Conservation (phyloP, 2,329 filamentous ascomycete species). For the Pyricularia grisea region DNA sequence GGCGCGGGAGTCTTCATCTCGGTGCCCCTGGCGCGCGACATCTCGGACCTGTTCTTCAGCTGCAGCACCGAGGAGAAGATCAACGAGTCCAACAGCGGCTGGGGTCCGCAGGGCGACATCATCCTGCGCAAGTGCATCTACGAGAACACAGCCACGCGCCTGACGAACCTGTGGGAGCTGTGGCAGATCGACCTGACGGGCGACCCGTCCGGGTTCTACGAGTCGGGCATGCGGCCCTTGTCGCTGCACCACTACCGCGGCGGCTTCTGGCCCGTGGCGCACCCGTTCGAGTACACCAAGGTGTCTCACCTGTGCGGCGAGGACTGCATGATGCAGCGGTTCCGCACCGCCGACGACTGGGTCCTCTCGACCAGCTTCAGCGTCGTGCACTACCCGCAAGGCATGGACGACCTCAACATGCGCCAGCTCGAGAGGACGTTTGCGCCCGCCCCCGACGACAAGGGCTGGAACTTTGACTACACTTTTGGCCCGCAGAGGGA, state of each 20-base stretch:
- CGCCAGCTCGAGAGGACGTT: conserved; percentile 23
- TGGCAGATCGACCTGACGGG: conserved; percentile 53
- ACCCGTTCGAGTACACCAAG: conserved; percentile 46
- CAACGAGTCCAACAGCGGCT: conserved; percentile 44
- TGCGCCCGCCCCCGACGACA: conserved; percentile 16
- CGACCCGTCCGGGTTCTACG: conserved; percentile 55
- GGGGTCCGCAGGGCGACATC: conserved; percentile 52
- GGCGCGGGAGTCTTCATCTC: conserved; percentile 56
- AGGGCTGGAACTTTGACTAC: conserved; percentile 23
- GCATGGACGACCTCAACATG: conserved; percentile 26
- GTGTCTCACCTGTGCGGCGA: conserved; percentile 50
- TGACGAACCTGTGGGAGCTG: conserved; percentile 46
- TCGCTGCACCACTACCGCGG: conserved; percentile 58
- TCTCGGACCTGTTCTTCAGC: conserved; percentile 19
- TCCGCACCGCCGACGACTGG: conserved; percentile 42
- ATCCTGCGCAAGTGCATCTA: conserved; percentile 55
- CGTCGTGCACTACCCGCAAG: conserved; percentile 44
- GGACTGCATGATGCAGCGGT: conserved; percentile 50
- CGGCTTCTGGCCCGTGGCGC: conserved; percentile 44
- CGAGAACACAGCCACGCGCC: conserved; percentile 48
- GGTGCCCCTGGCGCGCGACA: conserved; percentile 27
- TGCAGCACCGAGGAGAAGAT: conserved; percentile 39
- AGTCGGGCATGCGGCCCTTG: conserved; percentile 49
- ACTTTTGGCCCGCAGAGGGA: conserved; percentile 19
- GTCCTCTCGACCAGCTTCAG: conserved; percentile 52